These are phyloP conservation scores for Suillus plorans DNA, from an alignment of 768 basidiomycete species.

Conservation along the genomic window DNA sequence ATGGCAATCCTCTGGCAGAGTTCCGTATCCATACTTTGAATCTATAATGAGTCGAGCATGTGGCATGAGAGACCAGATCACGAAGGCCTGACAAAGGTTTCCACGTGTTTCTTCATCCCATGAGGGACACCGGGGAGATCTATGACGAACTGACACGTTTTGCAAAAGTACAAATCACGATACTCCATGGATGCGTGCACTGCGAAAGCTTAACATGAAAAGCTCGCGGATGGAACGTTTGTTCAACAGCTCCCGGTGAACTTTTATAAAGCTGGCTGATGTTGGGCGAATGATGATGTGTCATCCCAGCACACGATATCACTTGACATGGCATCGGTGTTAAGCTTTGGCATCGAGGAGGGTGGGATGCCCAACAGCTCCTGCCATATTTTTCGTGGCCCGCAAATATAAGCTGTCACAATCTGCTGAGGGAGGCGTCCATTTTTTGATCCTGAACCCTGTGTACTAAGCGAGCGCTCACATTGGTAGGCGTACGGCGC, in stretches of 20 bases:
- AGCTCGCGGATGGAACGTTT: background rate
- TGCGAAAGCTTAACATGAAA: background rate
- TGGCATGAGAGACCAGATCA: background rate
- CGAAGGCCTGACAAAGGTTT: background rate
- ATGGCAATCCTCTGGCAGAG: background rate
- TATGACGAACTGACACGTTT: background rate
- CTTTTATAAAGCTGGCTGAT: conserved; percentile 13
- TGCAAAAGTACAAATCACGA: background rate
- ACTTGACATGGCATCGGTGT: conserved; percentile 3
- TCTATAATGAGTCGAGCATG: background rate
- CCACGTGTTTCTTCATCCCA: background rate
- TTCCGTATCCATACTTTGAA: background rate
- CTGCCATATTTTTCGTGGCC: conserved; percentile 5
- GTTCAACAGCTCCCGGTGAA: background rate
- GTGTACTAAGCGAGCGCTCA: too few species aligned
- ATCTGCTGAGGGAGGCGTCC: background rate
- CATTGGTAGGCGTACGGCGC: too few species aligned
- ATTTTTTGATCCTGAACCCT: background rate
- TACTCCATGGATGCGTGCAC: background rate
- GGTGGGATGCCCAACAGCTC: background rate
- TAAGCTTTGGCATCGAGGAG: background rate
- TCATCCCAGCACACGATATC: conserved; percentile 9
- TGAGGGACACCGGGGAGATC: background rate
- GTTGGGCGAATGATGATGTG: conserved; percentile 3
- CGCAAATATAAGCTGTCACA: background rate